Evolutionary conservation across 371 early-diverging fungal species (phyloP).

Genomic region (Mortierella sp.): DNA sequence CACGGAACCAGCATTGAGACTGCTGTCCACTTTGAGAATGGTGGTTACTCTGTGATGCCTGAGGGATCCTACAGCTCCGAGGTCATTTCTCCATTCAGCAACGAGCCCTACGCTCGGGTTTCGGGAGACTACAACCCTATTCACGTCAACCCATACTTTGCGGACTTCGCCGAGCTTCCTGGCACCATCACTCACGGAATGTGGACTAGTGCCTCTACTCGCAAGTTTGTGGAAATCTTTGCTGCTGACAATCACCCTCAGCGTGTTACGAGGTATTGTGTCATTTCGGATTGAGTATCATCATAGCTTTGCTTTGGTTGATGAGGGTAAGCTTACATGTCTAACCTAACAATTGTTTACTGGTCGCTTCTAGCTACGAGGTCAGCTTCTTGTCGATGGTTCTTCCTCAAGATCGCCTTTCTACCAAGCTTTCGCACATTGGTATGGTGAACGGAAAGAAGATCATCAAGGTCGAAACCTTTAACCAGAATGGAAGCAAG

Average conservation of each 20-base stretch:
- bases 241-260: constrained; percentile 96
- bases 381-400: constrained; percentile 91
- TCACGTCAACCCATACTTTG: constrained; percentile 96
- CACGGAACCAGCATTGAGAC: constrained; percentile 84
- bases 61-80: constrained; percentile 85
- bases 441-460: constrained; percentile 98
- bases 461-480: constrained; percentile 92
- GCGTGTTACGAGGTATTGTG: constrained; percentile 70
- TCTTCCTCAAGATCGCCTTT: constrained; percentile 85
- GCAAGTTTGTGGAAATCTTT: constrained; percentile 94
- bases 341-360: not conserved
- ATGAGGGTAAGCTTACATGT: not conserved
- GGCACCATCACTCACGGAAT: constrained; percentile 98
- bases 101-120: constrained; percentile 88
- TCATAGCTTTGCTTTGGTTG: not conserved
- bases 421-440: constrained; percentile 91
- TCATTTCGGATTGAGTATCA: not conserved
- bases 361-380: constrained; percentile 61
- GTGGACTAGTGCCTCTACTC: constrained; percentile 96
- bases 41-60: constrained; percentile 95
- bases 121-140: constrained; percentile 97
- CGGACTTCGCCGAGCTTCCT: constrained; percentile 90
- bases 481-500: constrained; percentile 88
- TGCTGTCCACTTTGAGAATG: constrained; percentile 83
- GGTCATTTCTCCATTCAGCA: constrained; percentile 83